These are phyloP conservation scores for Penicillium sp. DNA, from an alignment of 2,329 filamentous ascomycete genomes.

Conservation along the genomic window DNA sequence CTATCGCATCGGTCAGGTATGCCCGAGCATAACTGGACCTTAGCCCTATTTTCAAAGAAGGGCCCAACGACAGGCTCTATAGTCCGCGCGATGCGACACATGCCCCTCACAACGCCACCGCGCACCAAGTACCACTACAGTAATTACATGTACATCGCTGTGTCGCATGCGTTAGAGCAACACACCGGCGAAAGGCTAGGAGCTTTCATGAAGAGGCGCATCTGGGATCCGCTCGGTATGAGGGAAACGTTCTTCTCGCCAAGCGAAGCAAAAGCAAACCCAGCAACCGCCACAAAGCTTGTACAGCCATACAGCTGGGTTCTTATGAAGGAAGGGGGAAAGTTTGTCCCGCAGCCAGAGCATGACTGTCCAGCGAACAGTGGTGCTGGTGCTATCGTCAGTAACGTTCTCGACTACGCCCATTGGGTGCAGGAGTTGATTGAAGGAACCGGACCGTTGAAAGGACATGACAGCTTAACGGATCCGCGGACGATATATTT, in stretches of 20 bases:
- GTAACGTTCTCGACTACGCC: constrained; percentile 28
- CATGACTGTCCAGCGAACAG: constrained; percentile 18
- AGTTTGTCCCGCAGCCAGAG: constrained; percentile 12
- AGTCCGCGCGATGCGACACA: constrained; percentile 21
- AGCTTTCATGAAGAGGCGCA: constrained; percentile 15
- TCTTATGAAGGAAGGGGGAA: not conserved
- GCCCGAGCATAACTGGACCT: constrained; percentile 18
- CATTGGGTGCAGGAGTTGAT: constrained; percentile 25
- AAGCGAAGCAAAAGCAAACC: constrained; percentile 13
- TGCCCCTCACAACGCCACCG: constrained; percentile 20
- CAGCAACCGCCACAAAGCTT: constrained; percentile 5
- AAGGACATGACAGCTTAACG: too few species aligned
- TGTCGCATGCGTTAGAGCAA: constrained; percentile 20
- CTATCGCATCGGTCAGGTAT: constrained; percentile 36
- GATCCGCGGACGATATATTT: too few species aligned
- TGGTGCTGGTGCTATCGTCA: constrained; percentile 24
- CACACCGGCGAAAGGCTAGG: constrained; percentile 14
- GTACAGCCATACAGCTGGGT: constrained; percentile 23
- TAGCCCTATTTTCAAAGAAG: not conserved
- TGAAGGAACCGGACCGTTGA: not conserved
- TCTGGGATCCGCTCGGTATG: constrained; percentile 28
- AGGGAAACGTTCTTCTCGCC: constrained; percentile 23
- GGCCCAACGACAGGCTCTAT: not conserved
- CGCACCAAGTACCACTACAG: constrained; percentile 25
- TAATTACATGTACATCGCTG: constrained; percentile 27